Evolutionary conservation across 1,139 yeast genomes (phyloP), one percentile per base, ranked within the genome.

Genomic region (Saccharomyces hybrid): DNA sequence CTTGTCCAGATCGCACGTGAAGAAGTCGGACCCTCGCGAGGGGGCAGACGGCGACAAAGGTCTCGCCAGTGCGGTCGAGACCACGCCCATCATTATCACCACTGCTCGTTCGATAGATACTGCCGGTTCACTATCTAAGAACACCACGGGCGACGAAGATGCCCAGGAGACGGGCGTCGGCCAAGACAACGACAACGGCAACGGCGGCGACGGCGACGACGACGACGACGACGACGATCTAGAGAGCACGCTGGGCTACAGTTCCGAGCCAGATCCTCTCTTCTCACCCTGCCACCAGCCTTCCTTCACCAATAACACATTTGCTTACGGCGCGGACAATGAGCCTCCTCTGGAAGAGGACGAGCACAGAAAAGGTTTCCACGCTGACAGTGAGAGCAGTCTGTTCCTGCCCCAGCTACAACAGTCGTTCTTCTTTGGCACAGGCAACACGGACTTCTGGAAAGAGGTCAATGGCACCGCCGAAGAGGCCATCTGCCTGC

Each of bases 381-480:
- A 46, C 29, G 11, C 14, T 2, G 26, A n/a, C 16, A 26, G 29
- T 16, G 29, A 26, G 29, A 14, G 24, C 38, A 26, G 32, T n/a
- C 14, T 19, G n/a, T 47, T 31, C 16, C 4, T 47, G 19, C 44
- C 44, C 9, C 44, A 38, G 44, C 11, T 38, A 16, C 49, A 28
- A 8, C 49, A 28, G 21, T 26, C 29, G 7, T 47, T 28, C 32
- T 16, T 28, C 28, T 27, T 31, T 14, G 32, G 49, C 47, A 8
- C 52, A 16, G 26, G 52, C 38, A 63, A 60, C 53, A 58, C 60
- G 27, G 70, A 68, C 52, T 68, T 67, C 55, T 67, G 71, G 71
- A 66, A 66, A 47, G 69, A 65, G 49, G 68, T 66, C 14, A 60
- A 58, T 4, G 49, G 54, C 21, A 60, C 65, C 8, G 56, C 55